Base-by-base conservation (phyloP, 2,329 filamentous ascomycete species). In the Tetracladium maxilliforme region DNA sequence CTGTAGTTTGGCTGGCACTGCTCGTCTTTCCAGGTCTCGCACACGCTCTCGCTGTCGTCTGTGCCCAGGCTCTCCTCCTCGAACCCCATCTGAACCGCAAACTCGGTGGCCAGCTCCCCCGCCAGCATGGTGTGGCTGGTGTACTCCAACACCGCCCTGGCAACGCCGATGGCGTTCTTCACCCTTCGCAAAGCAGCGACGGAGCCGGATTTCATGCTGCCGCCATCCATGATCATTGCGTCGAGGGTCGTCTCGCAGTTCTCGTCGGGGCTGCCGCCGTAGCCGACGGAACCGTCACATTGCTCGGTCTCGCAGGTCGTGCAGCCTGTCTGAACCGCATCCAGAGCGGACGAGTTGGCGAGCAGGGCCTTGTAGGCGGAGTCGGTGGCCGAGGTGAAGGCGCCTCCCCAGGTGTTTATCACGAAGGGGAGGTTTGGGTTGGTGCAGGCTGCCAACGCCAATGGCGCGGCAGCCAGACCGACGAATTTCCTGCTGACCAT, bases 201-300 rank as follows among this genome's bases (percentile, higher is more conserved):
- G 5, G 62, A 61, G 21, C 64, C 64, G 1, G 54, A 51, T 10
- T 64, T 62, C 46, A 69, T 52, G n/a, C 50, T 60, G 0, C 42
- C 44, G 15, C 64, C 63, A 38, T 69, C 63, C 55, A 68, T 67
- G 41, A 69, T 54, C 49, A 69, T 52, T n/a, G 64, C 63, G 42
- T 69, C 64, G 10, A 69, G 58, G 1, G 63, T 67, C 4, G 64
- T 68, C 45, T 68, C 64, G 44, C 64, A 69, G 16, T 45, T 41
- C 39, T 69, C 64, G 32, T 65, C 62, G 0, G 63, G 61, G 3
- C 61, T 65, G 6, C 64, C 63, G 27, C 63, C 63, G 35, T 48
- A 65, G 25, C 64, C 64, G 19, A 69, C 64, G 19, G 53, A 64
- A 24, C 56, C 54, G 37, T 68, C 63, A 44, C 64, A 69, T 32